A percentile compares a stretch with the other conserved stretches of the same genome.
These are phyloP conservation scores for Cercophora samala DNA, from an alignment of 495 filamentous ascomycete species.

Conservation along the genomic window DNA sequence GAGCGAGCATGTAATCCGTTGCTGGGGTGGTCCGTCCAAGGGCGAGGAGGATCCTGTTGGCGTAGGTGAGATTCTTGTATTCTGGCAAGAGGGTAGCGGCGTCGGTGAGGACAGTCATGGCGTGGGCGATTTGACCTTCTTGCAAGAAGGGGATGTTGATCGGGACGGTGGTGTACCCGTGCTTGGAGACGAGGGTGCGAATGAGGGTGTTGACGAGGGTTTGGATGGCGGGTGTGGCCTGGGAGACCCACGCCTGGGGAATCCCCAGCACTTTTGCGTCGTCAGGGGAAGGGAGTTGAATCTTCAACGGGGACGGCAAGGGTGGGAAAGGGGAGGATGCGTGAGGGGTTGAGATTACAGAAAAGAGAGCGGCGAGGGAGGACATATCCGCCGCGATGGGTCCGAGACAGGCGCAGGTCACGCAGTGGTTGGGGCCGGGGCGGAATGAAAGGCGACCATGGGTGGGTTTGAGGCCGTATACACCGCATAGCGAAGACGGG, in stretches of 20 bases:
- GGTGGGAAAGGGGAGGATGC: conserved; percentile 53
- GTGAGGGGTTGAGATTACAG: conserved; percentile 67
- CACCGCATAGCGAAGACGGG: conserved; percentile 71
- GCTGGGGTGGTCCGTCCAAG: conserved; percentile 61
- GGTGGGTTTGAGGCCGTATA: conserved; percentile 79
- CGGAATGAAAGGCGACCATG: conserved; percentile 65
- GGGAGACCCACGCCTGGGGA: conserved; percentile 64
- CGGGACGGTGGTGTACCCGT: conserved; percentile 61
- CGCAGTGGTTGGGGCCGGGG: conserved; percentile 58
- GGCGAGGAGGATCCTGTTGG: conserved; percentile 67
- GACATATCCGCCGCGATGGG: conserved; percentile 71
- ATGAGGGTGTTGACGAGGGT: conserved; percentile 57
- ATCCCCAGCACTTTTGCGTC: conserved; percentile 58
- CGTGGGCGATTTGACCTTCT: conserved; percentile 75
- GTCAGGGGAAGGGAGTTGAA: conserved; percentile 2
- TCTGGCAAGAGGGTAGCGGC: conserved; percentile 46
- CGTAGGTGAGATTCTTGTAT: conserved; percentile 52
- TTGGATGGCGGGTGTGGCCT: conserved; percentile 61
- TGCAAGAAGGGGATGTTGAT: conserved; percentile 70
- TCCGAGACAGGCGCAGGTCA: conserved; percentile 62
- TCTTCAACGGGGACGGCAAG: conserved; percentile 14
- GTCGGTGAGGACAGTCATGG: conserved; percentile 73
- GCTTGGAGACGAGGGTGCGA: conserved; percentile 49
- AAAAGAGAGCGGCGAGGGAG: conserved; percentile 70
- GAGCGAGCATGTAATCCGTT: conserved; percentile 69